Evolutionary conservation across 2,329 filamentous ascomycete genomes (phyloP).

Genomic region (Zymoseptoria brevis): DNA sequence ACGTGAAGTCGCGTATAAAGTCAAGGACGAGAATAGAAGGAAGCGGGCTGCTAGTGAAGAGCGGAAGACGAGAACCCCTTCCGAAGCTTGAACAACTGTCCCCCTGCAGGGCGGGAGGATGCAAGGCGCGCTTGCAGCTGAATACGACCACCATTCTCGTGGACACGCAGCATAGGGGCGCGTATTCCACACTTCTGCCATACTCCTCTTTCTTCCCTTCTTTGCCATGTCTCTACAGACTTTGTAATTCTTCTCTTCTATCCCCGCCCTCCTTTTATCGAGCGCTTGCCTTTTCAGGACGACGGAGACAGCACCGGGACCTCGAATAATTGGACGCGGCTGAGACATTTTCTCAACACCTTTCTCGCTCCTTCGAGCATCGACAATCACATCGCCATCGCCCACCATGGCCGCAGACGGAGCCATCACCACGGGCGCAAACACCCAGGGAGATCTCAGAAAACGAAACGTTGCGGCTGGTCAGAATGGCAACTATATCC

Average conservation of each 20-base stretch:
- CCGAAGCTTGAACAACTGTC: background rate
- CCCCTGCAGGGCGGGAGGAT: background rate
- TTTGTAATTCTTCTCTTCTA: background rate
- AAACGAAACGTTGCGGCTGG: constrained; percentile 37
- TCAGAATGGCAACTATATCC: constrained; percentile 27
- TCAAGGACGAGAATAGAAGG: background rate
- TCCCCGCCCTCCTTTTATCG: background rate
- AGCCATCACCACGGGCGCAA: constrained; percentile 32
- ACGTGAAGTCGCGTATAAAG: background rate
- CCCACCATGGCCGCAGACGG: constrained; percentile 22
- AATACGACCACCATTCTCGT: background rate
- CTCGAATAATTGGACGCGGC: background rate
- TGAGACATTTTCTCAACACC: constrained; percentile 1
- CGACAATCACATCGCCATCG: constrained; percentile 1
- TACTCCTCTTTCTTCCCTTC: background rate
- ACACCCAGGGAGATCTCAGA: constrained; percentile 38
- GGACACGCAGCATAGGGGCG: background rate
- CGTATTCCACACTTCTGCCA: background rate
- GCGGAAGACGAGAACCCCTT: background rate
- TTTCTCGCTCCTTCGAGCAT: background rate
- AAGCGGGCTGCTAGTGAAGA: background rate
- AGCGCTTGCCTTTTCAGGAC: background rate
- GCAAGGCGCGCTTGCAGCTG: background rate
- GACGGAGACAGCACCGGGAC: no score
- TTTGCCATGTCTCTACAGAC: background rate